Evolutionary conservation across 2,329 filamentous ascomycete genomes (phyloP), one percentile per base, ranked within the genome.

Genomic region (Stagonosporopsis chrysanthemi): DNA sequence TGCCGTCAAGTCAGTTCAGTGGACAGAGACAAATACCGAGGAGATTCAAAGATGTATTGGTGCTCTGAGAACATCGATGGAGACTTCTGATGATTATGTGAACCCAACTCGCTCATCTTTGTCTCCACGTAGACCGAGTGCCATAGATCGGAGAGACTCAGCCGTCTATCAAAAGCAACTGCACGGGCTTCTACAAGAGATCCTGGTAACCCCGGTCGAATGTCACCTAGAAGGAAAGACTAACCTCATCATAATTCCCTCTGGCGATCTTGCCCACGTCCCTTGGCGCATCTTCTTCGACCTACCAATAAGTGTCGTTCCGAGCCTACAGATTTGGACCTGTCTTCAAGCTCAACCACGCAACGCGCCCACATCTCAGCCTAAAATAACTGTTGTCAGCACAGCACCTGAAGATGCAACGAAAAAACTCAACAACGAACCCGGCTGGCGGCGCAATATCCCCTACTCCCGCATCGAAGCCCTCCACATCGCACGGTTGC

Each of bases 221-320:
- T 28, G 28, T 2, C 24, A 42, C 12, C 17, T 50, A 24, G 6
- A 26, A 9, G 26, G 19, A 2, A 50, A 50, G 47, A 35, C 14
- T 5, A 42, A 42, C 7, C 47, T 50, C n/a, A 28, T 42, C 38
- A 42, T 50, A 12, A 15, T 50, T 3, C 47, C 47, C 3, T 50
- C 47, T 6, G 47, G 47, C 3, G 47, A 50, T 26, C 47, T 50
- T 4, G 47, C 29, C 11, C 47, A 50, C 22, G 38, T 50, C 2
- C 47, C 47, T 9, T 50, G 47, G 47, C 38, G 28, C 4, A 26
- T 50, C 26, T 50, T 42, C 38, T 50, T 50, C 17, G 47, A 42
- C 22, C 4, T 50, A 8, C 47, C 47, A 1, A 36, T 35, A 7
- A 50, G 38, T 2, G 47, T 50, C 6, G 47, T 50, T 15, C 38